Evolutionary conservation across 345 rosid genomes (phyloP).

Genomic region (Populus ilicifolia): DNA sequence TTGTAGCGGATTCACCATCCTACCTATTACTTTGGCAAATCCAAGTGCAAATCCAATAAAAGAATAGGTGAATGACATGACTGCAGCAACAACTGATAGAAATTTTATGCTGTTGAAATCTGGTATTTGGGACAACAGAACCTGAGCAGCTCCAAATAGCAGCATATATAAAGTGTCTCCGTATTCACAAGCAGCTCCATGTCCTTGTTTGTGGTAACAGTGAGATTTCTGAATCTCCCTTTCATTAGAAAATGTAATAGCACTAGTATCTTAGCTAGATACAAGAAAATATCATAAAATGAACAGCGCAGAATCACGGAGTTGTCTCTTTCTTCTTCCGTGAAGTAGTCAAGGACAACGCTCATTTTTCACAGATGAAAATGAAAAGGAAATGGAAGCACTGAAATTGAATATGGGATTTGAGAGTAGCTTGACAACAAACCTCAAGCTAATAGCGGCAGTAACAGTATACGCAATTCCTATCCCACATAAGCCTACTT

Average conservation of each 20-base stretch:
- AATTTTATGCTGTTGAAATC: slow-evolving; percentile 49
- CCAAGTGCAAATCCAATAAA: slow-evolving; percentile 51
- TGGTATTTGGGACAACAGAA: slow-evolving; percentile 50
- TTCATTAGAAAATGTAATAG: background rate
- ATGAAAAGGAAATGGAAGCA: background rate
- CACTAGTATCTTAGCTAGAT: too few species aligned
- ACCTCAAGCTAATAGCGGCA: slow-evolving; percentile 50
- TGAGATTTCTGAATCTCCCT: slow-evolving; percentile 32
- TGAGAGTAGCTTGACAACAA: background rate
- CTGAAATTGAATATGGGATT: background rate
- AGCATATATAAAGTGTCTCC: slow-evolving; percentile 37
- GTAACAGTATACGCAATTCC: slow-evolving; percentile 48
- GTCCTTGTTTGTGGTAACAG: slow-evolving; percentile 48
- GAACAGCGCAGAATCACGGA: too few species aligned
- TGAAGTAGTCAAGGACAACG: too few species aligned
- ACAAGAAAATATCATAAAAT: too few species aligned
- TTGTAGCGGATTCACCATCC: too few species aligned
- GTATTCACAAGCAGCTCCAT: slow-evolving; percentile 34
- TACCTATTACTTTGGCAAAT: slow-evolving; percentile 38
- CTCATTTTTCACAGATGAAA: background rate
- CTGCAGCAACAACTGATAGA: slow-evolving; percentile 50
- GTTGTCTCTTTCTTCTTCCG: too few species aligned
- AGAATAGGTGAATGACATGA: slow-evolving; percentile 55
- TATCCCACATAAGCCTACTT: slow-evolving; percentile 38
- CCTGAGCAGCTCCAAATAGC: slow-evolving; percentile 45